Evolutionary conservation across 2,329 filamentous ascomycete species (phyloP), one percentile per base, ranked within the genome.

Genomic region (Ustulina deusta): DNA sequence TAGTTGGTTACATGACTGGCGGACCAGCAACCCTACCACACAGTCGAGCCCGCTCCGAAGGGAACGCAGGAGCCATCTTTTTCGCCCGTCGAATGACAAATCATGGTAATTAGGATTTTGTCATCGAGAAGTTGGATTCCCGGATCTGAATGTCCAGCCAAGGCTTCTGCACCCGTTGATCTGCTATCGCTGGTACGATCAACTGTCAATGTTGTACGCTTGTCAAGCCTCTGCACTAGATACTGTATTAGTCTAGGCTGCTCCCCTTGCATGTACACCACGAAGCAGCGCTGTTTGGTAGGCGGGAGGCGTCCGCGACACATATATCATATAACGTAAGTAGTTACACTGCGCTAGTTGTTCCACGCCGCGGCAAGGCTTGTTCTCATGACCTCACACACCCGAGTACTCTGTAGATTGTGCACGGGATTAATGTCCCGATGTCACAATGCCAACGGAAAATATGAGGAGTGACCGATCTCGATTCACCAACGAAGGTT

Each of bases 151-250:
- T 15, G 34, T 6, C 32, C 52, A 40, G 52, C 34, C 22, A n/a
- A 42, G 32, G 52, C 32, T 38, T 40, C 17, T 17, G 15, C 34
- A 20, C 10, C 52, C 61, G 34, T 6, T 9, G 13, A 34, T 29
- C 10, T 49, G 32, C 34, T 20, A 13, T 5, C 51, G 25, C 25
- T 27, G 61, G 61, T 63, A 58, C 61, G 61, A 63, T 63, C 27
- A 58, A 42, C n/a, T 13, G 27, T n/a, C 15, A 25, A 25, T 40
- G 44, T 44, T 51, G n/a, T 36, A 51, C 52, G 22, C 6, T 27
- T 32, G 38, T 11, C 36, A 40, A 54, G 20, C n/a, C 11, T 15
- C 36, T 11, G 36, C 17, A 40, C 22, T 56, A 29, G 15, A n/a
- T n/a, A n/a, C n/a, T n/a, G n/a, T n/a, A n/a, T n/a, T 11, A 11